A percentile compares a stretch with the other conserved stretches of the same genome.
phyloP scores from a whole-genome alignment of 257 asterid species.

The Fraxinus quadrangulata region DNA sequence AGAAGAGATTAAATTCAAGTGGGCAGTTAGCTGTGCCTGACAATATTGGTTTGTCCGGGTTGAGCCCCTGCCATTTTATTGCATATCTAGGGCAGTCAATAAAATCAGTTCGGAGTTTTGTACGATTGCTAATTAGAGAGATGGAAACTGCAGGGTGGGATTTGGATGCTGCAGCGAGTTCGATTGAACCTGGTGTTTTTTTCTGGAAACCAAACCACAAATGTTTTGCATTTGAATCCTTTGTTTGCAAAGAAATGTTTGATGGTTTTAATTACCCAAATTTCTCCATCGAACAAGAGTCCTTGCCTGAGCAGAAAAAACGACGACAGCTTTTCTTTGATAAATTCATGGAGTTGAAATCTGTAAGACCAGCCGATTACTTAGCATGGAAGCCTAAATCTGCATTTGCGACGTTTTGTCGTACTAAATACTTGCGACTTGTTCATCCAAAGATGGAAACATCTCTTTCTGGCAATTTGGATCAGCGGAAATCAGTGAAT shows the following conservation, averaged over 20 bases:
- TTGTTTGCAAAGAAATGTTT: conserved; percentile 69
- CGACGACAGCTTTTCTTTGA: conserved; percentile 38
- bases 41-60: conserved; percentile 37
- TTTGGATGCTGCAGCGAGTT: conserved; percentile 63
- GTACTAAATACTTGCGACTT: conserved; percentile 50
- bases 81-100: conserved; percentile 41
- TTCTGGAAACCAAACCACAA: conserved; percentile 52
- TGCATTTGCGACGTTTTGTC: conserved; percentile 55
- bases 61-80: conserved; percentile 57
- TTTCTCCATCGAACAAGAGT: conserved; percentile 40
- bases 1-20: conserved; percentile 57
- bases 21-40: conserved; percentile 44
- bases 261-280: conserved; percentile 56
- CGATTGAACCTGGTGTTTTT: conserved; percentile 55
- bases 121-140: conserved; percentile 48
- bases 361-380: conserved; percentile 56
- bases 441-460: conserved; percentile 69
- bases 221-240: conserved; percentile 74
- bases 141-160: conserved; percentile 82
- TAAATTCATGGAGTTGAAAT: conserved; percentile 57
- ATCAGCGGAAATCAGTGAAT: conserved; percentile 45
- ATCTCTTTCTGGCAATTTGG: conserved; percentile 63
- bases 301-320: conserved; percentile 28
- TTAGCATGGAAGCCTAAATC: conserved; percentile 79
- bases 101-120: conserved; percentile 65